Evolutionary conservation across 768 basidiomycete genomes (phyloP).

Genomic region (Panellus pusillus): DNA sequence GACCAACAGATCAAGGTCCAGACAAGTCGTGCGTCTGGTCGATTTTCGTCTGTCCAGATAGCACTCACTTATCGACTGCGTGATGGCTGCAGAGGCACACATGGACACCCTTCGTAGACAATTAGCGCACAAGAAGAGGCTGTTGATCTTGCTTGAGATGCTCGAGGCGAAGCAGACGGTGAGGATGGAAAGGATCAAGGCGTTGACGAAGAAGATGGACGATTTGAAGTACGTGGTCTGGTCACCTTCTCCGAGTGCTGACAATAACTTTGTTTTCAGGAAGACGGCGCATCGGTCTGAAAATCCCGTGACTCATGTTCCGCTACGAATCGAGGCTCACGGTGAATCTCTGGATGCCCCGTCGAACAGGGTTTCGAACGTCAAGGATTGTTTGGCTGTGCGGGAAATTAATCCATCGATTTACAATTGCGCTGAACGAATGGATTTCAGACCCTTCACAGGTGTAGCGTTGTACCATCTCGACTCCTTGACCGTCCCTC

Average conservation of each 20-base stretch:
- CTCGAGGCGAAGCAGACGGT: slow-evolving; percentile 9
- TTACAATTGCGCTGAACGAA: background rate
- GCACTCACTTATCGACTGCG: no score
- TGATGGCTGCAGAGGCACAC: background rate
- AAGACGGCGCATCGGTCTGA: no score
- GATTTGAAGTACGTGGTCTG: slow-evolving; percentile 2
- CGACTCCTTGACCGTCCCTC: background rate
- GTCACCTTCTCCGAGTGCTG: no score
- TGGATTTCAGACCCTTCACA: background rate
- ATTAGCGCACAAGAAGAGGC: background rate
- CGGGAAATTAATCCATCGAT: background rate
- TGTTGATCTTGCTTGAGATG: slow-evolving; percentile 4
- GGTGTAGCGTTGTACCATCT: background rate
- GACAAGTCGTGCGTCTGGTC: background rate
- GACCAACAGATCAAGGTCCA: background rate
- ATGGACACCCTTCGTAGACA: background rate
- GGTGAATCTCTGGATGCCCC: no score
- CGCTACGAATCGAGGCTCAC: no score
- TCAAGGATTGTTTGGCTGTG: background rate
- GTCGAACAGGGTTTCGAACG: background rate
- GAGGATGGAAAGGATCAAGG: slow-evolving; percentile 2
- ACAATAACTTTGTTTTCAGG: no score
- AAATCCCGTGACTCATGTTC: no score
- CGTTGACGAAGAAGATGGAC: background rate
- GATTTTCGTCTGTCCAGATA: no score